Evolutionary conservation across 2,329 filamentous ascomycete species (phyloP), one percentile per base, ranked within the genome.

Genomic region (Lecanicillium sp.): DNA sequence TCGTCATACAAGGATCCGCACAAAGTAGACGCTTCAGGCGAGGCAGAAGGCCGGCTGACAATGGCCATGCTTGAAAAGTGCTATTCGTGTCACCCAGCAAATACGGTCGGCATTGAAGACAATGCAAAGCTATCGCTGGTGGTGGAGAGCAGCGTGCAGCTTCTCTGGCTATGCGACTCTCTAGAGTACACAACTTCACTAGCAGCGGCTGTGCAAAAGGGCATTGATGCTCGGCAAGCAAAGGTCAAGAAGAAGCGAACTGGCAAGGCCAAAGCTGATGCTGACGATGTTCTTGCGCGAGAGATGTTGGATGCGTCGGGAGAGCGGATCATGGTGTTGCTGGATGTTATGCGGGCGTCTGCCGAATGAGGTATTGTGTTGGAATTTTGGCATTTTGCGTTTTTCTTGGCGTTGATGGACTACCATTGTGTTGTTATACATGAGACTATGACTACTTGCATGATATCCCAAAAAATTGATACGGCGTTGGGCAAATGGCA

Each of bases 51-150:
- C 7, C 53, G 54, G 14, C 51, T 77, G 31, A 69, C 68, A 5
- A 51, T 59, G 16, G 49, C 48, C 6, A 70, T 77, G 45, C 54
- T 78, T 30, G 62, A 70, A 51, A 55, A 65, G 31, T 80, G 78
- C 50, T 89, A 78, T 54, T 68, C 87, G 3, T 75, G 75, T 0
- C 78, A 72, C 46, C 67, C 80, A 0, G 82, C 85, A 2, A 79
- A 75, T 42, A 76, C 71, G 0, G 64, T 71, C 12, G 69, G 67
- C 6, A 57, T 72, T 1, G 70, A 75, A 15, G 83, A 87, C 45
- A 89, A 92, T 48, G 79, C 80, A 19, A 84, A 83, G 54, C 67
- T 89, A 28, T 80, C 80, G 2, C 59, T 89, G 9, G 57, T 84
- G 20, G 62, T 87, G 0, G 85, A 90, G 59, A 68, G 68, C 2